phyloP scores from a whole-genome alignment of 2,329 filamentous ascomycete genomes.

The Aureobasidium uvarum region DNA sequence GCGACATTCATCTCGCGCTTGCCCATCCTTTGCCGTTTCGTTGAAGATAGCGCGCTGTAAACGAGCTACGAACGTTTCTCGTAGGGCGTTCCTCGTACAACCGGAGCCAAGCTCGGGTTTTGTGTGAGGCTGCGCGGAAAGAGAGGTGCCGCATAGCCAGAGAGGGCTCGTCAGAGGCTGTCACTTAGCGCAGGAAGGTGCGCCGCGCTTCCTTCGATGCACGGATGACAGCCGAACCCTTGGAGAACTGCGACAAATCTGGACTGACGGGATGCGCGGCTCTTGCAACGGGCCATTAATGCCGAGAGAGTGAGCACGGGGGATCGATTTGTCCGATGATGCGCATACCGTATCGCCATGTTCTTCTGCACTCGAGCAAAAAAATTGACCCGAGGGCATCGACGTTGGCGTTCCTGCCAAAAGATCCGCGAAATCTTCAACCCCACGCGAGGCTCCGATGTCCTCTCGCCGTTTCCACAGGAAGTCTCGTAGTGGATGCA shows the following conservation, averaged over 20 bases:
- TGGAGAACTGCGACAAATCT: constrained; percentile 2
- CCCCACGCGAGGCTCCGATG: constrained; percentile 26
- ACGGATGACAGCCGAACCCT: constrained; percentile 16
- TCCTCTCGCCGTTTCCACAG: constrained; percentile 35
- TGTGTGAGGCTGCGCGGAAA: background rate
- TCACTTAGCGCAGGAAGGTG: background rate
- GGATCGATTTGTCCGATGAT: background rate
- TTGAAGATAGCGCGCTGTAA: constrained; percentile 20
- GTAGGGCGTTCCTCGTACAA: constrained; percentile 22
- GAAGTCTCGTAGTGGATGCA: constrained; percentile 34
- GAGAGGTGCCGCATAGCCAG: background rate
- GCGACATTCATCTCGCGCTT: constrained; percentile 22
- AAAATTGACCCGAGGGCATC: background rate
- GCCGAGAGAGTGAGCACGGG: background rate
- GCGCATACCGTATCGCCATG: constrained; percentile 3
- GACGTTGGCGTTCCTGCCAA: background rate
- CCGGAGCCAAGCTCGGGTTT: constrained; percentile 1
- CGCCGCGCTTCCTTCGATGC: constrained; percentile 7
- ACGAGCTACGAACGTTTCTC: constrained; percentile 14
- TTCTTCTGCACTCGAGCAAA: background rate
- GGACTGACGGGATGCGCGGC: constrained; percentile 2
- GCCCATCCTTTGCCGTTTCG: constrained; percentile 24
- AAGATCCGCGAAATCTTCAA: background rate
- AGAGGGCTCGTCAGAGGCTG: background rate
- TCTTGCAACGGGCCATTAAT: background rate